A percentile compares a stretch with the other conserved stretches of the same genome.
phyloP scores from a whole-genome alignment of 805 yeast genomes.

The Brettanomyces nanus region DNA sequence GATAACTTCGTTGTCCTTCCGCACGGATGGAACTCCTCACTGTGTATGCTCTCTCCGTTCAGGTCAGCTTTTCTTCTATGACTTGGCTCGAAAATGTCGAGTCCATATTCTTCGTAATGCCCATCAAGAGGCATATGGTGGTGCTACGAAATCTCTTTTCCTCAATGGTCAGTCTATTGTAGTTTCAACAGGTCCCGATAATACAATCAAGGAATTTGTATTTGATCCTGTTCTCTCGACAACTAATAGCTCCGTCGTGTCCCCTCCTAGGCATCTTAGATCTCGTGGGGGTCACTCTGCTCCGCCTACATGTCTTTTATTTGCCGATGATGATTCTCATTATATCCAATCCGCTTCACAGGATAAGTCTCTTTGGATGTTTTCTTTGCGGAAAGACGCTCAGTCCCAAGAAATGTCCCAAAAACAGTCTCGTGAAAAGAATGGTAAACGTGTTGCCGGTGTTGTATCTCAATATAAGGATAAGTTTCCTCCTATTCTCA shows the following conservation, averaged over 20 bases:
- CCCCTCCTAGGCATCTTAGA: constrained; percentile 87
- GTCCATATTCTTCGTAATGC: constrained; percentile 68
- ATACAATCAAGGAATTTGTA: constrained; percentile 79
- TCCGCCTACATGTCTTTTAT: constrained; percentile 70
- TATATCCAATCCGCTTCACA: constrained; percentile 78
- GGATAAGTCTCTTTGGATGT: constrained; percentile 83
- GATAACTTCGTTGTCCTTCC: constrained; percentile 64
- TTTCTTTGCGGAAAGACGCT: constrained; percentile 90
- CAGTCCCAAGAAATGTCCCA: constrained; percentile 93
- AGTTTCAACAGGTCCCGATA: constrained; percentile 87
- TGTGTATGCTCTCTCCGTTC: constrained; percentile 66
- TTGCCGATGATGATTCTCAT: constrained; percentile 73
- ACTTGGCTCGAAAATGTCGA: constrained; percentile 61
- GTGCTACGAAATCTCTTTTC: constrained; percentile 65
- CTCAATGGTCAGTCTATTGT: constrained; percentile 88
- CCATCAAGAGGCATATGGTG: constrained; percentile 69
- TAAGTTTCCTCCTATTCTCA: constrained; percentile 68
- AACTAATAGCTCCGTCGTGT: constrained; percentile 52
- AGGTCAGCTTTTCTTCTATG: constrained; percentile 85
- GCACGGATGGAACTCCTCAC: constrained; percentile 87
- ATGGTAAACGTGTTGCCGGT: constrained; percentile 50
- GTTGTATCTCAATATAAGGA: constrained; percentile 43
- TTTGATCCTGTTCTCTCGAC: constrained; percentile 85
- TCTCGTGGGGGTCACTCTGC: constrained; percentile 97
- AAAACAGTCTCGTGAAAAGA: constrained; percentile 38